Evolutionary conservation across 768 basidiomycete genomes (phyloP), one percentile per base, ranked within the genome.

Genomic region (Rhizopogon roseolus): DNA sequence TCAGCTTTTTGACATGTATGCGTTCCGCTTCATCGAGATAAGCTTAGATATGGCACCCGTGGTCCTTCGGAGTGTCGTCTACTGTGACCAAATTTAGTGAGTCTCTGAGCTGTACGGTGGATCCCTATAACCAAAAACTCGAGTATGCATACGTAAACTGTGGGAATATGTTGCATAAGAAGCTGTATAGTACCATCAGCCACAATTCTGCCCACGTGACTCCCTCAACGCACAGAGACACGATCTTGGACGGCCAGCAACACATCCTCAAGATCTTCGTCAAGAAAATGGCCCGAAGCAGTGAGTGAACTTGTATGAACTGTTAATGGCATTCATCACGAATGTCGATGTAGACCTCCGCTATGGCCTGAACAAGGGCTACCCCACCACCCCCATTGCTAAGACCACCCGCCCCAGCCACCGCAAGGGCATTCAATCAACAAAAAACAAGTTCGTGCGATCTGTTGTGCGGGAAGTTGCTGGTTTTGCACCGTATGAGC

Each of bases 401-500:
- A 86, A 88, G 75, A 73, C 73, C 48, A 72, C 77, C 45, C 84
- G 86, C 65, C 95, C 94, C 52, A 88, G 86, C 67, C 85, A 97
- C 66, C 90, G 92, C 73, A 98, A 98, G 81, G 97, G 97, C 62
- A 77, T 84, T 59, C 84, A 84, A 68, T 93, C 90, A 45, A 83
- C 85, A 62, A 93, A 93, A 79, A 94, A 88, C 69, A 88, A 88
- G 66, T 93, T 99, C 66, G 94, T 98, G 69, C 89, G 91, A 70
- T 88, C 86, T 60, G 81, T 98, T 57, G 80, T 98, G 66, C 85
- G 96, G 63, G 97, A 99, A 81, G 97, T 99, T 70, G 93, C 85
- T 64, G 96, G 96, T 57, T 98, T 97, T 78, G 90, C 93, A 36
- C 88, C 96, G 36, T 98, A 99, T 72, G 97, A 99, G 82, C 82